phyloP scores from a whole-genome alignment of 345 rosid genomes.

The Murraya paniculata region DNA sequence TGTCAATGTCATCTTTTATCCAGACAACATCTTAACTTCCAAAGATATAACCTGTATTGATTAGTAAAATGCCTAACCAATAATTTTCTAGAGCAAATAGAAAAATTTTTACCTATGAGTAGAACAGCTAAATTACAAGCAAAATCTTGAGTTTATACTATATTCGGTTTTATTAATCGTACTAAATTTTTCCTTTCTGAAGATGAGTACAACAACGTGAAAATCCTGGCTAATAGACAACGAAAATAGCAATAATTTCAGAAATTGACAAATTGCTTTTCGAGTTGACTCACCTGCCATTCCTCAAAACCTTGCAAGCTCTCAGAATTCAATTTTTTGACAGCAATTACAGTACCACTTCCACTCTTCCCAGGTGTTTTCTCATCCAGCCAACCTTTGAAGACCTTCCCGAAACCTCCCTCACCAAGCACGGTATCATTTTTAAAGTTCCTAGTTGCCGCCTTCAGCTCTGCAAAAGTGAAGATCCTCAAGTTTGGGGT shows the following conservation, averaged over 20 bases:
- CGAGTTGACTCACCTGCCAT: slow-evolving; percentile 75
- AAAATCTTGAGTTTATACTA: not conserved
- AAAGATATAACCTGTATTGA: not conserved
- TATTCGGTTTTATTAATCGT: not conserved
- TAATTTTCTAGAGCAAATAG: not conserved
- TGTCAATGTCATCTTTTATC: not conserved
- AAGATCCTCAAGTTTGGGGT: slow-evolving; percentile 60
- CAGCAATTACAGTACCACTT: slow-evolving; percentile 69
- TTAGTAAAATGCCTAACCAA: not conserved
- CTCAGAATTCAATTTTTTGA: slow-evolving; percentile 79
- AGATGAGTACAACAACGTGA: too few species aligned
- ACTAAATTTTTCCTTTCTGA: not conserved
- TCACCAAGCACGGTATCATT: slow-evolving; percentile 81
- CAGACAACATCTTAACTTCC: not conserved
- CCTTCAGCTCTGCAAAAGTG: slow-evolving; percentile 62
- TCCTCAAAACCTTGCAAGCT: slow-evolving; percentile 82
- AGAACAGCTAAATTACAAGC: not conserved
- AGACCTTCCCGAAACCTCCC: slow-evolving; percentile 95
- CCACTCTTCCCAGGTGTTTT: slow-evolving; percentile 48
- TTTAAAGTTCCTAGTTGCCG: slow-evolving; percentile 68
- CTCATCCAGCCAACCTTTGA: slow-evolving; percentile 90
- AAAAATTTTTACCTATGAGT: not conserved
- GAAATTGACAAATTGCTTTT: not conserved
- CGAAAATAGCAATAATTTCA: not conserved
- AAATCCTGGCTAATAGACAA: not conserved